phyloP scores from a whole-genome alignment of 1,139 yeast genomes.

The Zygosaccharomyces sapae region DNA sequence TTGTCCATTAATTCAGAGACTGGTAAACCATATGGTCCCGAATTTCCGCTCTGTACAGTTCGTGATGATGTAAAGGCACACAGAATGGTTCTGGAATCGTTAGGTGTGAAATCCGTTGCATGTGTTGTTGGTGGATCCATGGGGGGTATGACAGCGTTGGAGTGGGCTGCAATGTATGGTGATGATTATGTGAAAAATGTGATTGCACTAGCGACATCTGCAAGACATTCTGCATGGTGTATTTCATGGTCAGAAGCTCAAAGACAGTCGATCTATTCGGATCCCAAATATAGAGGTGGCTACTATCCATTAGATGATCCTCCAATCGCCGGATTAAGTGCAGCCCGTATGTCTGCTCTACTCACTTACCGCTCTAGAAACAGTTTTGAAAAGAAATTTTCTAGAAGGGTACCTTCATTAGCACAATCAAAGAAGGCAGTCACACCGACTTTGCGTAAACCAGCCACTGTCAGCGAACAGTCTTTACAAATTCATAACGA shows the following conservation, averaged over 20 bases:
- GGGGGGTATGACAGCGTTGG: conserved; percentile 98
- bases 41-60: conserved; percentile 87
- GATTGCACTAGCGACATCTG: conserved; percentile 89
- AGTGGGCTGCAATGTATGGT: conserved; percentile 72
- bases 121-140: conserved; percentile 93
- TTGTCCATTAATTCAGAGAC: conserved; percentile 70
- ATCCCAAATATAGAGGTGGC: conserved; percentile 88
- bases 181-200: conserved; percentile 62
- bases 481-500: conserved; percentile 64
- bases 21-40: conserved; percentile 81
- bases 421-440: conserved; percentile 24
- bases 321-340: conserved; percentile 82
- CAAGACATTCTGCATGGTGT: conserved; percentile 97
- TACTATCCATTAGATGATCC: conserved; percentile 72
- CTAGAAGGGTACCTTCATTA: conserved; percentile 60
- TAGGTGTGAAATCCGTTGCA: conserved; percentile 74
- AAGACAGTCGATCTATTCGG: conserved; percentile 90
- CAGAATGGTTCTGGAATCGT: conserved; percentile 60
- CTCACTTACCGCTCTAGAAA: conserved; percentile 88
- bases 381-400: conserved; percentile 85
- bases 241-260: conserved; percentile 99
- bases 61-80: conserved; percentile 89
- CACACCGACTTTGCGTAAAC: conserved; percentile 27
- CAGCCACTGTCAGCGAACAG: conserved; percentile 44
- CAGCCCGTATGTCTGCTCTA: conserved; percentile 96